These are phyloP conservation scores for Hebeloma cylindrosporum DNA, from an alignment of 768 basidiomycete genomes.

Conservation along the genomic window DNA sequence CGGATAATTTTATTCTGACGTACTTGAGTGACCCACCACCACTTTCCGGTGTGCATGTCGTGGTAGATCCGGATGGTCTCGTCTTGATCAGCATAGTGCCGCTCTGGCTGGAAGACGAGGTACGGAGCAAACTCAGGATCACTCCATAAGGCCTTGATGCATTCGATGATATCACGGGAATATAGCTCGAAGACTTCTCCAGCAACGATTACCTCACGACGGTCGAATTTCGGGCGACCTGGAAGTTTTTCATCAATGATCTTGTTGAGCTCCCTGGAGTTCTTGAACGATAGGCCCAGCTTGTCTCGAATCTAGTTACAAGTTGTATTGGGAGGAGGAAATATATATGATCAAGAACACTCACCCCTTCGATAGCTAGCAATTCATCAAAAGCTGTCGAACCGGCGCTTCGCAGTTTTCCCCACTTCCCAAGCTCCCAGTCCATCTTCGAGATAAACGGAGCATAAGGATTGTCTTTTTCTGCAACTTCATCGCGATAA, in stretches of 20 bases:
- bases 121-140: slow-evolving; percentile 32
- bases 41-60: slow-evolving; percentile 48
- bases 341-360: no score
- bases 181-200: slow-evolving; percentile 33
- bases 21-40: slow-evolving; percentile 56
- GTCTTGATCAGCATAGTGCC: slow-evolving; percentile 34
- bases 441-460: no score
- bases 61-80: slow-evolving; percentile 29
- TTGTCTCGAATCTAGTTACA: slow-evolving; percentile 28
- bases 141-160: slow-evolving; percentile 33
- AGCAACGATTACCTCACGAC: slow-evolving; percentile 26
- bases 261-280: slow-evolving; percentile 25
- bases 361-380: slow-evolving; percentile 38
- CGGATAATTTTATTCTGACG: no score
- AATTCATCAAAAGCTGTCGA: slow-evolving; percentile 40
- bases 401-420: slow-evolving; percentile 33
- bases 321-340: no score
- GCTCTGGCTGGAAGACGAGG: slow-evolving; percentile 35
- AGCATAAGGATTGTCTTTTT: no score
- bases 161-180: slow-evolving; percentile 35
- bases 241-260: slow-evolving; percentile 29
- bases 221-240: slow-evolving; percentile 23
- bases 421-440: slow-evolving; percentile 43
- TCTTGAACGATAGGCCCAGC: slow-evolving; percentile 28
- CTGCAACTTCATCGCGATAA: no score